phyloP scores from a whole-genome alignment of 2,329 filamentous ascomycete genomes.

The Colletotrichum melonis region DNA sequence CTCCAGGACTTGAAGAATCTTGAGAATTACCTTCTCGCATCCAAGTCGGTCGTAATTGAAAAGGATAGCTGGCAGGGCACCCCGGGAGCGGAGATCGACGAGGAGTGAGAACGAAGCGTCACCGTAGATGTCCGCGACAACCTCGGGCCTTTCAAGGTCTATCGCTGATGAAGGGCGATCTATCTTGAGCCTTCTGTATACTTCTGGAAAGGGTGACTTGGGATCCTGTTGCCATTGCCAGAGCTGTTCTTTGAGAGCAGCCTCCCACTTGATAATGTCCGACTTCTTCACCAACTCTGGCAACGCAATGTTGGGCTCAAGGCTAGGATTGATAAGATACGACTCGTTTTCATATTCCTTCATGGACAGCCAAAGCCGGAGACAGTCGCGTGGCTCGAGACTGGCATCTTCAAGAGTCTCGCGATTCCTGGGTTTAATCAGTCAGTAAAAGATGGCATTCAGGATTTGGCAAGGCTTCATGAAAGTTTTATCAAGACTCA shows the following conservation, averaged over 20 bases:
- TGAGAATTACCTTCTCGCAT: slow-evolving; percentile 70
- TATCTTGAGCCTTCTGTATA: slow-evolving; percentile 57
- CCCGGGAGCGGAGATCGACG: slow-evolving; percentile 68
- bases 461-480: background rate
- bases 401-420: slow-evolving; percentile 74
- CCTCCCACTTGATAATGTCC: slow-evolving; percentile 75
- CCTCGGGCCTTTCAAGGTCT: background rate
- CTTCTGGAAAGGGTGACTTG: slow-evolving; percentile 53
- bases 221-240: slow-evolving; percentile 72
- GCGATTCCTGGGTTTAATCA: slow-evolving; percentile 51
- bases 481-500: slow-evolving; percentile 37
- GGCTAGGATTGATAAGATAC: slow-evolving; percentile 69
- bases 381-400: slow-evolving; percentile 78
- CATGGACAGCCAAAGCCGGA: slow-evolving; percentile 74
- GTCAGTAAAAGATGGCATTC: background rate
- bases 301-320: slow-evolving; percentile 62
- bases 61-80: slow-evolving; percentile 77
- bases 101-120: slow-evolving; percentile 61
- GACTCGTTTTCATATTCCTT: slow-evolving; percentile 61
- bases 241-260: slow-evolving; percentile 62
- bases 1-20: slow-evolving; percentile 64
- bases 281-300: slow-evolving; percentile 70
- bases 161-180: background rate
- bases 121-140: slow-evolving; percentile 24
- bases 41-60: slow-evolving; percentile 79